Evolutionary conservation across 768 basidiomycete species (phyloP).

Genomic region (Tricholoma flavovirens): DNA sequence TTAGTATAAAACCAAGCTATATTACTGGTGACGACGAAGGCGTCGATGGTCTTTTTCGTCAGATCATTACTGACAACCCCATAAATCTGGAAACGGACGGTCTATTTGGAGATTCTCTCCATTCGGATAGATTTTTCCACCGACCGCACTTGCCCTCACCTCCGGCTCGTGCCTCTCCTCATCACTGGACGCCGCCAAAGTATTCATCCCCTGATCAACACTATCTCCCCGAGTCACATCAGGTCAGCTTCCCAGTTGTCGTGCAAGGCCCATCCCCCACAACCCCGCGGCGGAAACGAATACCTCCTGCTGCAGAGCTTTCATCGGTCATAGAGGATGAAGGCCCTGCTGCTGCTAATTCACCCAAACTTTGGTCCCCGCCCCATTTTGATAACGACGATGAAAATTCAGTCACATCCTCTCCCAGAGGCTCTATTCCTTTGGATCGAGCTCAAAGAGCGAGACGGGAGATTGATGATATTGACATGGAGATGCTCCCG

Average conservation of each 20-base stretch:
- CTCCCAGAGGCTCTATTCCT: constrained; percentile 32
- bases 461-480: constrained; percentile 23
- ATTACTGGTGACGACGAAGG: neutral
- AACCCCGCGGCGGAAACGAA: constrained; percentile 29
- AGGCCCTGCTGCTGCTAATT: neutral
- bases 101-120: constrained; percentile 60
- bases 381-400: constrained; percentile 1
- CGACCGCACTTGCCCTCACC: constrained; percentile 27
- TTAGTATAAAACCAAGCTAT: neutral
- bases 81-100: constrained; percentile 57
- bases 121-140: constrained; percentile 46
- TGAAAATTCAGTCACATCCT: constrained; percentile 24
- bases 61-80: constrained; percentile 32
- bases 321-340: neutral
- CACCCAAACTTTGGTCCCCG: neutral
- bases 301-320: constrained; percentile 17
- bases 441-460: constrained; percentile 25
- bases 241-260: constrained; percentile 25
- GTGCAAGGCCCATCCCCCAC: constrained; percentile 30
- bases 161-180: constrained; percentile 11
- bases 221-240: constrained; percentile 17
- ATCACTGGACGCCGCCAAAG: constrained; percentile 1
- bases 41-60: constrained; percentile 40
- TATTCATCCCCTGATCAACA: constrained; percentile 14
- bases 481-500: constrained; percentile 27